These are phyloP conservation scores for Leishmania lainsoni DNA, from an alignment of 208 protist species.

Conservation along the genomic window DNA sequence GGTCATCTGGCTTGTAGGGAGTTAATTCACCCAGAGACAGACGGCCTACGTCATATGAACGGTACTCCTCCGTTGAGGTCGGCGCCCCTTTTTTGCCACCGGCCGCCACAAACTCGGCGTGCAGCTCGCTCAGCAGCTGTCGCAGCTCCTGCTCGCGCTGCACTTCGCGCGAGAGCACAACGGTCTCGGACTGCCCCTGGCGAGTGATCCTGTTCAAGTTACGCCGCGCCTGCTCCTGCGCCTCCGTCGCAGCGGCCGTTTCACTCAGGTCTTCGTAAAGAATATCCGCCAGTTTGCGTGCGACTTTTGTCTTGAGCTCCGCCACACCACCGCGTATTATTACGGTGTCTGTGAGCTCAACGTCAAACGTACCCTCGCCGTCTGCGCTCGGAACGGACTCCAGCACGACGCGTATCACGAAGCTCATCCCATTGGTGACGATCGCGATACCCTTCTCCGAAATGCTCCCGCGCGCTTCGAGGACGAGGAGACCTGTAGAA, in stretches of 20 bases:
- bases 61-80: conserved; percentile 63
- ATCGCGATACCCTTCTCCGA: conserved; percentile 71
- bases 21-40: conserved; percentile 73
- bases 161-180: conserved; percentile 72
- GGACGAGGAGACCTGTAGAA: conserved; percentile 81
- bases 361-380: conserved; percentile 39
- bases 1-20: conserved; percentile 40
- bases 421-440: conserved; percentile 78
- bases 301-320: conserved; percentile 75
- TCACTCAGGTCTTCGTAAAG: conserved; percentile 60
- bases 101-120: conserved; percentile 68
- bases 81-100: conserved; percentile 75
- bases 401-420: conserved; percentile 80
- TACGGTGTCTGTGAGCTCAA: conserved; percentile 87
- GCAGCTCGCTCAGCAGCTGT: conserved; percentile 63
- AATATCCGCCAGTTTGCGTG: conserved; percentile 70
- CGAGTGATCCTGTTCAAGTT: conserved; percentile 80
- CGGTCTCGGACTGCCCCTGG: conserved; percentile 67
- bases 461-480: conserved; percentile 82
- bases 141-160: conserved; percentile 74
- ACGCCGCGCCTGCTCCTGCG: conserved; percentile 10
- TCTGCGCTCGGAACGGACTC: conserved; percentile 50
- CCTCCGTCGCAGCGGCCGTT: conserved; percentile 19
- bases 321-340: conserved; percentile 60
- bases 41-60: conserved; percentile 63